Evolutionary conservation across 257 asterid genomes (phyloP), one percentile per base, ranked within the genome.

Genomic region (Sherardia arvensis): DNA sequence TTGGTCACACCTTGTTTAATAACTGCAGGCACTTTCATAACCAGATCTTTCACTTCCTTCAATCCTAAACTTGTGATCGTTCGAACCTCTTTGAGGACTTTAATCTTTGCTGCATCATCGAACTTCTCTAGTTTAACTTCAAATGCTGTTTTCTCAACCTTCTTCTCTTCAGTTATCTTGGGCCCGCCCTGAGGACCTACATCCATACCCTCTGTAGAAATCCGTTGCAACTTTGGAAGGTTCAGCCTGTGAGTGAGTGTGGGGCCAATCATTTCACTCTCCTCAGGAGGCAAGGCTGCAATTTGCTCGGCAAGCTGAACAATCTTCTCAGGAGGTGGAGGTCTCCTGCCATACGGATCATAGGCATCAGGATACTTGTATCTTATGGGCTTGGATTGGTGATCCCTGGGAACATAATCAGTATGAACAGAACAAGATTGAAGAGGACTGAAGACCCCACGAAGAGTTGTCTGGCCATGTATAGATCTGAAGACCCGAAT

Each of bases 41-140:
- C 95, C 77, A 90, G 70, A 43, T 90, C 95, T 64, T 87, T 90
- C 22, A 94, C 95, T 74, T 90, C 97, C 81, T 90, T 87, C 84
- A 90, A 70, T 27, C 97, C 94, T 34, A 90, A 69, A 75, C 82
- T 84, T 0, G 94, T 87, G 64, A 87, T 87, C 5, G 91, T 78
- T 2, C 88, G 84, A 36, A 90, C 88, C 84, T 90, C 97, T 72
- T 90, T 90, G 49, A 90, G 84, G 69, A 90, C 95, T 79, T 90
- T 90, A 15, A 83, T 82, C 67, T 90, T 90, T 12, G 94, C 84
- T 54, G 77, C 76, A 0, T 87, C 87, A 23, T 83, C 97, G 30
- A 85, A 87, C 61, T 87, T 87, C 84, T 90, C 97, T 59, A 85
- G 66, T 84, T 85, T 87, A 23, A 87, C 76, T 64, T 90, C 91